Evolutionary conservation across 2,329 filamentous ascomycete species (phyloP), one percentile per base, ranked within the genome.

Genomic region (Cordyceps militaris): DNA sequence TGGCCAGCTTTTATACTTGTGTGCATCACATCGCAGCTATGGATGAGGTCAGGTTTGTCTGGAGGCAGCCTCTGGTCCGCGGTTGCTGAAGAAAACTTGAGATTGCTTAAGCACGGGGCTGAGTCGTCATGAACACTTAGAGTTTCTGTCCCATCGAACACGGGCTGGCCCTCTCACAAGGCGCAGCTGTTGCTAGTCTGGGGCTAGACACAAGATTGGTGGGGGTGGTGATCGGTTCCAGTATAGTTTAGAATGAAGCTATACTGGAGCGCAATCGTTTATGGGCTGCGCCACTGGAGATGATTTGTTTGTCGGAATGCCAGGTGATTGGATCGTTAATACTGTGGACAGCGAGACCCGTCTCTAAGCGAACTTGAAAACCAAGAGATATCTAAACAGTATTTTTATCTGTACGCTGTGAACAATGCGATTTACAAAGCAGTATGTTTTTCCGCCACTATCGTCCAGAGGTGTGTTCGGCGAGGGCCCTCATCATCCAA

Each of bases 31-130:
- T 42, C 2, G 16, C 7, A 43, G 24, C 14, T 9, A 4, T 2
- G n/a, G 8, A 32, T 53, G 38, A 44, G 28, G 24, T 23, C 7
- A 24, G n/a, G n/a, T 1, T 30, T 40, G n/a, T 21, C 24, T n/a
- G 43, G 53, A 56, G 53, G 53, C 53, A 43, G 44, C 53, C 49
- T 21, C 32, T 14, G 9, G 23, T 48, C 44, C 34, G 32, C 32
- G 5, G 32, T 26, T 32, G 34, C 32, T 23, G 24, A n/a, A 8
- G 6, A 21, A 16, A 16, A 34, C 4, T 21, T 16, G 19, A 23
- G 34, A 34, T 48, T n/a, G 30, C 14, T 40, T 10, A 5, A 36
- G n/a, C 23, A 32, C 53, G 24, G 53, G 53, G 44, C 44, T 56
- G 26, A 34, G 44, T 32, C 16, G 14, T 28, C 11, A 10, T n/a